These are phyloP conservation scores for Royoungia palumana DNA, from an alignment of 768 basidiomycete genomes.

Conservation along the genomic window DNA sequence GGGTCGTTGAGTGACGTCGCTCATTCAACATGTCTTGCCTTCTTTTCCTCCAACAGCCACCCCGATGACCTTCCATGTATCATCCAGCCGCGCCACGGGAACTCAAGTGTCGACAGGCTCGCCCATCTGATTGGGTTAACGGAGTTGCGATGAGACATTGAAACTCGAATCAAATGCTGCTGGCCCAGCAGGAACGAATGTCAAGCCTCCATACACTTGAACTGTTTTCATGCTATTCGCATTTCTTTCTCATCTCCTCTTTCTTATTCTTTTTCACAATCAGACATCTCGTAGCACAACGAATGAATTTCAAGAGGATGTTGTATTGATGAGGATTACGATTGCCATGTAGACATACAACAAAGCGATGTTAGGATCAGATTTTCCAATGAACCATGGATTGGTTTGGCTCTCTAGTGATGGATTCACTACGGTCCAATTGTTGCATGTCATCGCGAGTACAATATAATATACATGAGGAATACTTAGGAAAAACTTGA, in stretches of 20 bases:
- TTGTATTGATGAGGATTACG: not conserved
- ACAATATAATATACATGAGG: conserved; percentile 25
- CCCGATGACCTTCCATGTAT: conserved; percentile 12
- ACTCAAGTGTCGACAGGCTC: conserved; percentile 10
- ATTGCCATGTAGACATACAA: not conserved
- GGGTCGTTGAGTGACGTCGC: too few species aligned
- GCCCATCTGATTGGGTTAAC: conserved; percentile 8
- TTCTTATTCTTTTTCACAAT: not conserved
- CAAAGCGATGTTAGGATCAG: not conserved
- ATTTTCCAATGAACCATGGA: not conserved
- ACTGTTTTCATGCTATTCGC: not conserved
- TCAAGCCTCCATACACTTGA: not conserved
- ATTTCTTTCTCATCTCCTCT: not conserved
- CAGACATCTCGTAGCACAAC: not conserved
- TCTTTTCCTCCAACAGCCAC: conserved; percentile 2
- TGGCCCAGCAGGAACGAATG: not conserved
- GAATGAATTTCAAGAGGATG: not conserved
- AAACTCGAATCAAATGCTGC: not conserved
- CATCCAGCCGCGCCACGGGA: conserved; percentile 7
- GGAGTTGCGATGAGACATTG: not conserved
- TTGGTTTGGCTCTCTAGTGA: not conserved
- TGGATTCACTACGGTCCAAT: conserved; percentile 6
- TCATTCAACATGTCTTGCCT: not conserved
- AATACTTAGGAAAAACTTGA: conserved; percentile 5
- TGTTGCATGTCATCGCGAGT: not conserved